phyloP scores from a whole-genome alignment of 2,329 filamentous ascomycete species.

The Penicillium sclerotiorum region DNA sequence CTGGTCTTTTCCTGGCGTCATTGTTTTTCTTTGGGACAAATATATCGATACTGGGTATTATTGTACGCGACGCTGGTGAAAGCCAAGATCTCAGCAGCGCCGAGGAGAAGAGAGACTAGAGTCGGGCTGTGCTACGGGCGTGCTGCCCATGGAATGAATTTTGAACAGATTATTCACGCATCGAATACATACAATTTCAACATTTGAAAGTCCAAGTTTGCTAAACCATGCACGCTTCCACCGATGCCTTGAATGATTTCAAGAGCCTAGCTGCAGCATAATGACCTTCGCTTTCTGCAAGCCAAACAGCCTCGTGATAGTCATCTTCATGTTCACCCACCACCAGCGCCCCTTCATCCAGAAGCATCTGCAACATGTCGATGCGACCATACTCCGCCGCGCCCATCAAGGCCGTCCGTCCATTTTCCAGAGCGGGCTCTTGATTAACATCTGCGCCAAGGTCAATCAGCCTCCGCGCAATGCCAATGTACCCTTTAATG shows the following conservation, averaged over 20 bases:
- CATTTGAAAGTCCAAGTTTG: no score
- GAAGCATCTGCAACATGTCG: slow-evolving; percentile 32
- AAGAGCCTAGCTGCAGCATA: slow-evolving; percentile 17
- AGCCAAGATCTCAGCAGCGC: not conserved
- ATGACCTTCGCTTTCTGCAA: slow-evolving; percentile 20
- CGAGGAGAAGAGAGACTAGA: not conserved
- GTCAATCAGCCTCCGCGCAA: slow-evolving; percentile 22
- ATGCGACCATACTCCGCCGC: slow-evolving; percentile 33
- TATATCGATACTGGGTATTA: slow-evolving; percentile 80
- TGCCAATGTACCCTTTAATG: slow-evolving; percentile 26
- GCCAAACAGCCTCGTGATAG: slow-evolving; percentile 16
- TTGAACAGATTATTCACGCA: no score
- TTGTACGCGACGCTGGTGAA: slow-evolving; percentile 67
- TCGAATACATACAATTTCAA: no score
- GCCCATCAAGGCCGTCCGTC: slow-evolving; percentile 31
- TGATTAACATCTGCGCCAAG: slow-evolving; percentile 26
- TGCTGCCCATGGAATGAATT: no score
- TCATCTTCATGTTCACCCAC: slow-evolving; percentile 9
- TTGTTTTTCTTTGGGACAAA: slow-evolving; percentile 83
- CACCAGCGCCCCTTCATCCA: slow-evolving; percentile 24
- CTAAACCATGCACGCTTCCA: no score
- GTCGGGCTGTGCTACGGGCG: no score
- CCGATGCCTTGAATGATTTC: not conserved
- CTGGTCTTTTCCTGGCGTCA: slow-evolving; percentile 76
- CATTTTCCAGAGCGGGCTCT: slow-evolving; percentile 13